Percentiles rank a stretch among this genome's conserved stretches.
These are phyloP conservation scores for Draba incana DNA, from an alignment of 345 rosid species.

Conservation along the genomic window DNA sequence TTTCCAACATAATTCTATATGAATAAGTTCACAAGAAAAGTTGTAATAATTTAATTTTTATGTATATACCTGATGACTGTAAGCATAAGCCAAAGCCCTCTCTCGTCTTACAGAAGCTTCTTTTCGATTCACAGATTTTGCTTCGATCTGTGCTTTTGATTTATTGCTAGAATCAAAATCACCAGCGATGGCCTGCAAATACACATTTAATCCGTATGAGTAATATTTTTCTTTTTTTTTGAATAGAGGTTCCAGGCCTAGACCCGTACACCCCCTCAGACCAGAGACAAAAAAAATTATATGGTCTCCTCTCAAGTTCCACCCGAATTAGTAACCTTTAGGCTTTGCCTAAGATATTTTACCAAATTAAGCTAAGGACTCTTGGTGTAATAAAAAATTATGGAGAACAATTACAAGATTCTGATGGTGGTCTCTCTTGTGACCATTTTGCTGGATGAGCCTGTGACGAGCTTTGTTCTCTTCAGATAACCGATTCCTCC, in stretches of 20 bases:
- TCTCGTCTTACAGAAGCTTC: constrained; percentile 91
- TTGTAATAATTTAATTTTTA: not conserved
- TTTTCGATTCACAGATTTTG: constrained; percentile 50
- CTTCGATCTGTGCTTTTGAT: constrained; percentile 73
- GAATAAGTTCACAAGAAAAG: not conserved
- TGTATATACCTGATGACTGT: constrained; percentile 74
- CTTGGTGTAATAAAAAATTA: not conserved
- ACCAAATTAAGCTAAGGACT: too few relatives aligned
- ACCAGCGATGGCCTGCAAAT: constrained; percentile 39
- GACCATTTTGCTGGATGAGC: constrained; percentile 62
- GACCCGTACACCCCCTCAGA: too few relatives aligned
- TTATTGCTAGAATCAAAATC: constrained; percentile 65
- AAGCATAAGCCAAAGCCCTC: constrained; percentile 90
- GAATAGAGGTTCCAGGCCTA: too few relatives aligned
- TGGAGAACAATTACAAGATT: constrained; percentile 52
- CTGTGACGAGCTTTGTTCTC: constrained; percentile 76
- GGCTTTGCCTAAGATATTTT: too few relatives aligned
- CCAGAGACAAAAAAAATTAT: too few relatives aligned
- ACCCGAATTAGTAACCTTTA: too few relatives aligned
- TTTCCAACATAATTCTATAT: not conserved
- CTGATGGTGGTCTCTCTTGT: constrained; percentile 42
- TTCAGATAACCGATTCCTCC: constrained; percentile 74
- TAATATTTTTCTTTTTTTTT: too few relatives aligned
- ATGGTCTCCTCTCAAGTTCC: too few relatives aligned
- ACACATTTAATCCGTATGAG: constrained; percentile 11